Percentiles rank a stretch among this genome's conserved stretches.
Conservation (phyloP, 495 filamentous ascomycete genomes). For the Cairneyella variabilis region DNA sequence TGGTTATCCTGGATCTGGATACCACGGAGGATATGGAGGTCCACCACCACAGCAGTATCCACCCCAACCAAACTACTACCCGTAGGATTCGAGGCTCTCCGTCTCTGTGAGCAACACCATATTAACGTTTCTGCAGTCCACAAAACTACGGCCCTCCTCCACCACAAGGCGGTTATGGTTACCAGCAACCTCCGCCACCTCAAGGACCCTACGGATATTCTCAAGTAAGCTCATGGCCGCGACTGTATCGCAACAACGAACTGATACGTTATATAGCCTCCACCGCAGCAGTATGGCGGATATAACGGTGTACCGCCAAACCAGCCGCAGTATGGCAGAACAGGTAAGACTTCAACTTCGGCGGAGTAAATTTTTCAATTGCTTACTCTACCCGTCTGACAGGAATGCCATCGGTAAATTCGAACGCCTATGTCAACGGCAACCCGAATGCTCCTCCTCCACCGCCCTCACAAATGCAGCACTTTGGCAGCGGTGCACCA, state of each 20-base stretch:
- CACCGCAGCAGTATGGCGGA: conserved; percentile 39
- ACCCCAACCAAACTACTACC: conserved; percentile 28
- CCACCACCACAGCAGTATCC: conserved; percentile 30
- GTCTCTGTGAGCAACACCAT: too few relatives aligned
- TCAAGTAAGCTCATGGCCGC: conserved; percentile 7
- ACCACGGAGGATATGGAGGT: conserved; percentile 28
- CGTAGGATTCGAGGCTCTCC: conserved; percentile 27
- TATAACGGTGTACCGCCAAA: conserved; percentile 36
- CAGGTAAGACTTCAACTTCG: conserved; percentile 16
- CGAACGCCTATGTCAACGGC: conserved; percentile 51
- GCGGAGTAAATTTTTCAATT: background rate
- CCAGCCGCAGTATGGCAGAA: conserved; percentile 23
- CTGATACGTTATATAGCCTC: conserved; percentile 25
- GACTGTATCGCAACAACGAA: background rate
- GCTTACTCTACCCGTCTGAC: conserved; percentile 6
- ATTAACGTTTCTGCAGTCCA: conserved; percentile 27
- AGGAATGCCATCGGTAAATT: conserved; percentile 42
- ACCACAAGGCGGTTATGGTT: conserved; percentile 37
- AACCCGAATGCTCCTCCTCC: conserved; percentile 51
- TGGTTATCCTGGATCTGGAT: conserved; percentile 33
- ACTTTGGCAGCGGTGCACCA: conserved; percentile 77
- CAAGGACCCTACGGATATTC: conserved; percentile 19
- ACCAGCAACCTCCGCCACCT: conserved; percentile 40
- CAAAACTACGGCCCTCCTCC: conserved; percentile 34
- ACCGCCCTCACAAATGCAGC: conserved; percentile 55